Evolutionary conservation across 2,329 filamentous ascomycete genomes (phyloP).

Genomic region (Pseudocercospora eumusae): DNA sequence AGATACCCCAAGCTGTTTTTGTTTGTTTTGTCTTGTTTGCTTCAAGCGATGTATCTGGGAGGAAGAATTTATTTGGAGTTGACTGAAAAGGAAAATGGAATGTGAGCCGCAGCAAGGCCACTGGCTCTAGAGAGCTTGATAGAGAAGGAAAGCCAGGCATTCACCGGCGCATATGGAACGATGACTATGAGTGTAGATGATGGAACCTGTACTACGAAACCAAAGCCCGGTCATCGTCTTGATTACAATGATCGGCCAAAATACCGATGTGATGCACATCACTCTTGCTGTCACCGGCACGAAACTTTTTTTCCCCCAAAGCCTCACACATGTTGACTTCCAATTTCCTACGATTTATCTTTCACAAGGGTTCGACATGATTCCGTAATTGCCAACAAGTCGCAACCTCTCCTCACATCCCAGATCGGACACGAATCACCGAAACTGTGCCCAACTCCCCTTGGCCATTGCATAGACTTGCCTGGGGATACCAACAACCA

Average conservation of each 20-base stretch:
- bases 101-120: slow-evolving; percentile 22
- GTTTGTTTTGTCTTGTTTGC: slow-evolving; percentile 19
- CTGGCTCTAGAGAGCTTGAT: slow-evolving; percentile 23
- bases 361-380: slow-evolving; percentile 3
- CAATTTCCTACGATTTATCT: slow-evolving; percentile 4
- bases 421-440: not conserved
- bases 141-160: slow-evolving; percentile 11
- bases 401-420: not conserved
- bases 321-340: not conserved
- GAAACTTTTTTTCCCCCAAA: slow-evolving; percentile 3
- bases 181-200: slow-evolving; percentile 23
- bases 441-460: not conserved
- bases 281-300: slow-evolving; percentile 11
- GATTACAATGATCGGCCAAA: not conserved
- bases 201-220: slow-evolving; percentile 21
- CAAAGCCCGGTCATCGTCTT: not conserved
- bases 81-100: slow-evolving; percentile 2
- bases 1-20: slow-evolving; percentile 27
- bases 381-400: slow-evolving; percentile 2
- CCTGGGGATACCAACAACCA: not conserved
- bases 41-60: slow-evolving; percentile 14
- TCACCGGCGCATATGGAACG: slow-evolving; percentile 13
- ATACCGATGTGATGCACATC: slow-evolving; percentile 11
- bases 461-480: not conserved
- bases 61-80: slow-evolving; percentile 16